Base-by-base conservation (phyloP, 148 eudicot genomes). In the Polygonum aviculare region DNA sequence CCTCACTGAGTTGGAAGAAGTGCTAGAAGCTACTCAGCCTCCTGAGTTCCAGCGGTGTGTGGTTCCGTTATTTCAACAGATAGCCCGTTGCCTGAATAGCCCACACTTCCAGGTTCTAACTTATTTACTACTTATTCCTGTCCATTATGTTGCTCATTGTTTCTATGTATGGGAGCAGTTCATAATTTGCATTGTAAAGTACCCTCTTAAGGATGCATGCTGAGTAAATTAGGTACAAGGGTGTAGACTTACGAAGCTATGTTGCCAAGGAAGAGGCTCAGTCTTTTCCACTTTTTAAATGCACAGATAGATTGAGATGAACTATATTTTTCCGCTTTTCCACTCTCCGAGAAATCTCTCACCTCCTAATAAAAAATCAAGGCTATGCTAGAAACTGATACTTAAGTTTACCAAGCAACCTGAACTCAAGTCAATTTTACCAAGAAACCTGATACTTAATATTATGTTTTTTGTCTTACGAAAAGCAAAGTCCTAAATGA, bases 21-120 rank as follows among this genome's bases (percentile, higher is more conserved):
- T 75, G n/a, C 69, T 75, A 40, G 77, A 75, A 75, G 77, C 77
- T 21, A 35, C 77, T 75, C 51, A 75, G 36, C 44, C 41, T 41
- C 52, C 52, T 15, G 77, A 75, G 69, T 75, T 75, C 33, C 69
- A 75, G 36, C 59, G 52, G 16, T 26, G 51, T 40, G 59, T 75
- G 77, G 77, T 75, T 54, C 77, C 69, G 7, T 55, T 75, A 41
- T 75, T 75, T 57, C 52, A 55, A 26, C 44, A 59, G 60, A 55
- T 75, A 49, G 77, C 55, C 18, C 59, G 69, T 47, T 75, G 77
- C 77, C 14, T 75, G 36, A 75, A 41, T 40, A 75, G 77, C 21
- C 59, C 51, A 0, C 77, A 75, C 35, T 57, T 75, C 19, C 49
- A 79, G 72, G 59, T 65, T n/a, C 36, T 60, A 22, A 22, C 2